Percentiles rank a stretch among this genome's conserved stretches.
These are phyloP conservation scores for Microascus cirrosus DNA, from an alignment of 2,329 filamentous ascomycete species.

Conservation along the genomic window DNA sequence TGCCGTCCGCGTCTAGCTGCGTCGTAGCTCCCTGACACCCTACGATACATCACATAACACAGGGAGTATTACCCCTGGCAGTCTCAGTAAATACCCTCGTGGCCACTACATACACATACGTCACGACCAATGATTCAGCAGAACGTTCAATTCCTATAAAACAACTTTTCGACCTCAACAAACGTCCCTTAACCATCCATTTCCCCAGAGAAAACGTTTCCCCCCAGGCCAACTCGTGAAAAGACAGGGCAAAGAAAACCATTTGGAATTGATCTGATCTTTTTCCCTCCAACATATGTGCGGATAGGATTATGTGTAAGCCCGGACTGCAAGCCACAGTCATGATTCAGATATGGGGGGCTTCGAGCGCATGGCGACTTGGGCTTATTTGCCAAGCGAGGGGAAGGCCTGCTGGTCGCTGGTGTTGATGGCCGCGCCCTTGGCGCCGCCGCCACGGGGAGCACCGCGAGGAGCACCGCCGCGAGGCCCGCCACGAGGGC, in stretches of 20 bases:
- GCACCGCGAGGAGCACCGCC: constrained; percentile 34
- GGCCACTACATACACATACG: background rate
- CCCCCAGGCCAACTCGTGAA: background rate
- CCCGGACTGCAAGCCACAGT: no score
- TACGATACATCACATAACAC: no score
- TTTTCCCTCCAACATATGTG: no score
- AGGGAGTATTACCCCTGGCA: no score
- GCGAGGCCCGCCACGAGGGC: constrained; percentile 33
- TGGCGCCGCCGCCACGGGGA: constrained; percentile 27
- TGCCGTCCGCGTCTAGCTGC: no score
- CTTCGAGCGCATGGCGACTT: no score
- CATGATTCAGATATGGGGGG: no score
- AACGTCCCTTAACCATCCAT: background rate
- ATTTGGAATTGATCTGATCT: background rate
- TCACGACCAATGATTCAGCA: background rate
- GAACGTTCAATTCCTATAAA: constrained; percentile 2
- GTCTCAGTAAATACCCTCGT: no score
- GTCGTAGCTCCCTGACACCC: no score
- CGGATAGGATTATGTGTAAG: background rate
- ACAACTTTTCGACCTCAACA: constrained; percentile 1
- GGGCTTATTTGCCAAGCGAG: constrained; percentile 42
- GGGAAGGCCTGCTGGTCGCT: constrained; percentile 49
- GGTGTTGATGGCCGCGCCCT: constrained; percentile 39
- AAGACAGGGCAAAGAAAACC: background rate
- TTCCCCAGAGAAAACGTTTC: background rate